A percentile compares a stretch with the other conserved stretches of the same genome.
Evolutionary conservation across 345 rosid species (phyloP).

Genomic region (Microcos paniculata): DNA sequence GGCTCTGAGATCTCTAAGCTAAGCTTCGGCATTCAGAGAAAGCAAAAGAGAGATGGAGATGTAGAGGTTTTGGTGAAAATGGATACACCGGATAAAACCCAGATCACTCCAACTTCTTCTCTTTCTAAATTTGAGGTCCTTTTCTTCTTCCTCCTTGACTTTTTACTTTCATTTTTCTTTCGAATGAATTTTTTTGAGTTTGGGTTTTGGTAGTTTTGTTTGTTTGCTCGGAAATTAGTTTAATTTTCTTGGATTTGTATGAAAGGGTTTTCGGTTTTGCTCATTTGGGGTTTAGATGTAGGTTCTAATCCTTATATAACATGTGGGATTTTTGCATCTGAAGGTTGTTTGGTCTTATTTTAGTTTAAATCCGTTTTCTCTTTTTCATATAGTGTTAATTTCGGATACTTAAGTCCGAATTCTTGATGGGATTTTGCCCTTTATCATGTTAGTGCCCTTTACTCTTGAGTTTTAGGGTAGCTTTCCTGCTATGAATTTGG

Average conservation of each 20-base stretch:
- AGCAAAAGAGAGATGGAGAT: constrained; percentile 10
- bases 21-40: neutral
- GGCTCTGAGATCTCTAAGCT: neutral
- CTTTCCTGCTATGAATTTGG: neutral
- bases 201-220: neutral
- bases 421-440: neutral
- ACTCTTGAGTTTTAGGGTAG: neutral
- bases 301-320: neutral
- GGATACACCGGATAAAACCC: constrained; percentile 62
- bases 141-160: neutral
- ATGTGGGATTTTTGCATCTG: neutral
- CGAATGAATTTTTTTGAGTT: neutral
- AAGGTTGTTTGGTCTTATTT: neutral
- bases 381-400: neutral
- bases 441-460: neutral
- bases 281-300: neutral
- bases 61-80: constrained; percentile 31
- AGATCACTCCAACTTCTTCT: constrained; percentile 32
- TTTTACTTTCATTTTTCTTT: neutral
- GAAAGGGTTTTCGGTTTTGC: neutral
- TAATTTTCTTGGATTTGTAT: neutral
- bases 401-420: neutral
- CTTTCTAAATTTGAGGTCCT: constrained; percentile 49
- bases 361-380: neutral
- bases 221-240: neutral